phyloP scores from a whole-genome alignment of 1,139 yeast species.

The Taphrina flavorubra region DNA sequence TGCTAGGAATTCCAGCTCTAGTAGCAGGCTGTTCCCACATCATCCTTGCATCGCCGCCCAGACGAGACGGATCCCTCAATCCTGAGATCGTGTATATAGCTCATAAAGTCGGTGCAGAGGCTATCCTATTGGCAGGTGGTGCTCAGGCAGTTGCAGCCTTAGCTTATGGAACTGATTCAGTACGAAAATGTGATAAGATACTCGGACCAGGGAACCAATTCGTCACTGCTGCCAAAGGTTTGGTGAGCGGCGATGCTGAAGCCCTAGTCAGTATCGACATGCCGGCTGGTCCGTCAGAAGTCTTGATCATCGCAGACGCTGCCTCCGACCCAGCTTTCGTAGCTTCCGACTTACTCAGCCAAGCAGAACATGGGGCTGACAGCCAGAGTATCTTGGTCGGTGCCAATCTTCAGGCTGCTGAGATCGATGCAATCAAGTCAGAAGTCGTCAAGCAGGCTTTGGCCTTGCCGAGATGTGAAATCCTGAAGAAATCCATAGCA shows the following conservation, averaged over 20 bases:
- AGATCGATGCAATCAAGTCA: constrained; percentile 71
- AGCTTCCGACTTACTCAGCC: constrained; percentile 91
- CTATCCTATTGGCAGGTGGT: constrained; percentile 95
- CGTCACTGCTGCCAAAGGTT: constrained; percentile 98
- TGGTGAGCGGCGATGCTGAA: constrained; percentile 91
- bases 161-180: constrained; percentile 95
- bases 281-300: constrained; percentile 99
- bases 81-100: constrained; percentile 99
- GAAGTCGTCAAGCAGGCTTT: constrained; percentile 85
- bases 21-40: constrained; percentile 97
- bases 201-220: constrained; percentile 99
- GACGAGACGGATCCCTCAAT: constrained; percentile 86
- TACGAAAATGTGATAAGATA: constrained; percentile 93
- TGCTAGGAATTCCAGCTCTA: constrained; percentile 98
- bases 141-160: constrained; percentile 98
- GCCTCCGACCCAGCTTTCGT: constrained; percentile 92
- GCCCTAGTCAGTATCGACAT: constrained; percentile 95
- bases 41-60: constrained; percentile 96
- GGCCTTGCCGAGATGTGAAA: constrained; percentile 88
- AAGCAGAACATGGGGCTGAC: constrained; percentile 98
- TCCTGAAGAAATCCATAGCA: constrained; percentile 86
- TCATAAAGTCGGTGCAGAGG: constrained; percentile 87
- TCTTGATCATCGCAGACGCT: constrained; percentile 86
- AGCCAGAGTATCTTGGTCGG: constrained; percentile 94
- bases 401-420: constrained; percentile 65